Conservation (phyloP, 768 basidiomycete species). For the Russula ochroleuca region DNA sequence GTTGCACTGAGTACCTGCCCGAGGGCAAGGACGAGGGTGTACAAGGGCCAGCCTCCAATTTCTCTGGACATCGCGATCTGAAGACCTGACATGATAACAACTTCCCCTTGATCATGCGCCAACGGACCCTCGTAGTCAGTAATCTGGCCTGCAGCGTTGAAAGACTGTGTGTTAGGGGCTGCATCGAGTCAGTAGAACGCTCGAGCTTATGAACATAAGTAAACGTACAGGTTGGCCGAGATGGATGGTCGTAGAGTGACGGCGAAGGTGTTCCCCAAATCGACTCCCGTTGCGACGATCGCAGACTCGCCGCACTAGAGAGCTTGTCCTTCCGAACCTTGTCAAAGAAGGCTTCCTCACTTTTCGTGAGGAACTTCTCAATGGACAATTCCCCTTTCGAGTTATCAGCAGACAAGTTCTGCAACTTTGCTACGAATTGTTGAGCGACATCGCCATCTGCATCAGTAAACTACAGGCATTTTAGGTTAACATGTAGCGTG, state of each 20-base stretch:
- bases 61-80: slow-evolving; percentile 83
- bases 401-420: slow-evolving; percentile 74
- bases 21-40: slow-evolving; percentile 81
- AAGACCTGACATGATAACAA: slow-evolving; percentile 73
- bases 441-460: slow-evolving; percentile 88
- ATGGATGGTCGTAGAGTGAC: slow-evolving; percentile 49
- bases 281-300: slow-evolving; percentile 76
- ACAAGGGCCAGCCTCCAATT: slow-evolving; percentile 83
- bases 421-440: slow-evolving; percentile 83
- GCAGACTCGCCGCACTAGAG: slow-evolving; percentile 72
- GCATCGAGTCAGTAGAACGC: slow-evolving; percentile 9
- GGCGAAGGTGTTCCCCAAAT: slow-evolving; percentile 70
- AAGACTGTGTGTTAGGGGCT: slow-evolving; percentile 48
- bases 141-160: slow-evolving; percentile 41
- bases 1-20: slow-evolving; percentile 91
- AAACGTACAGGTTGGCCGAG: slow-evolving; percentile 70
- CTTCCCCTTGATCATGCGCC: slow-evolving; percentile 43
- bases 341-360: slow-evolving; percentile 90
- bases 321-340: slow-evolving; percentile 86
- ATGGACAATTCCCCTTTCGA: slow-evolving; percentile 90
- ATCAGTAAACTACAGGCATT: slow-evolving; percentile 71
- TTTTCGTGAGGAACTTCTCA: slow-evolving; percentile 85
- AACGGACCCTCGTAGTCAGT: slow-evolving; percentile 47
- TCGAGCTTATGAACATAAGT: slow-evolving; percentile 28
- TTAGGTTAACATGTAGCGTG: slow-evolving; percentile 16